A percentile compares a stretch with the other conserved stretches of the same genome.
Conservation (phyloP, 2,329 filamentous ascomycete genomes). For the Verticillium nonalfalfae region DNA sequence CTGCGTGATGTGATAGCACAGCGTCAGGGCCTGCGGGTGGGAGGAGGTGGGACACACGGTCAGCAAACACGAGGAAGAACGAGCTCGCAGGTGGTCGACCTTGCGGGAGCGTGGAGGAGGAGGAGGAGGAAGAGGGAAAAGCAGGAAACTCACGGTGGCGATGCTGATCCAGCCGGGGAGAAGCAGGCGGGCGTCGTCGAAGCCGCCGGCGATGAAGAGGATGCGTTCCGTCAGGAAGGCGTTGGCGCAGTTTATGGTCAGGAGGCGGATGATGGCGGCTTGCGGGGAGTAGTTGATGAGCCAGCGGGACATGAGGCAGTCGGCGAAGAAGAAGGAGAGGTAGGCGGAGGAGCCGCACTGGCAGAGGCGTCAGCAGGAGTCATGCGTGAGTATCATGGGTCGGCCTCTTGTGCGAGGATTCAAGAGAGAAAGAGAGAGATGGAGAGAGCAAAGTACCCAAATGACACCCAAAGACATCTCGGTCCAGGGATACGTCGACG, state of each 20-base stretch:
- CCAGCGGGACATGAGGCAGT: constrained; percentile 81
- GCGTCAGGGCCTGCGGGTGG: constrained; percentile 56
- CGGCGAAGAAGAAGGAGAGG: constrained; percentile 76
- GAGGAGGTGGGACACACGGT: not conserved
- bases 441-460: constrained; percentile 49
- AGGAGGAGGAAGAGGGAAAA: constrained; percentile 5
- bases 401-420: too few relatives aligned
- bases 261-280: constrained; percentile 72
- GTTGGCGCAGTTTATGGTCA: constrained; percentile 68
- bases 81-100: not conserved
- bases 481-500: constrained; percentile 39
- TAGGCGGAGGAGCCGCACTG: constrained; percentile 73
- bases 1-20: constrained; percentile 71
- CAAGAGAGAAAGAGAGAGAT: not conserved
- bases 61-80: not conserved
- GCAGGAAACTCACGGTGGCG: constrained; percentile 50
- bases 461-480: constrained; percentile 67
- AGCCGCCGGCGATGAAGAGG: constrained; percentile 63
- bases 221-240: constrained; percentile 69
- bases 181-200: constrained; percentile 62
- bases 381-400: too few relatives aligned
- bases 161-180: constrained; percentile 75
- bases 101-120: not conserved
- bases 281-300: constrained; percentile 78
- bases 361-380: constrained; percentile 7